phyloP scores from a whole-genome alignment of 2,329 filamentous ascomycete species.

The Myriosclerotinia duriaeana region DNA sequence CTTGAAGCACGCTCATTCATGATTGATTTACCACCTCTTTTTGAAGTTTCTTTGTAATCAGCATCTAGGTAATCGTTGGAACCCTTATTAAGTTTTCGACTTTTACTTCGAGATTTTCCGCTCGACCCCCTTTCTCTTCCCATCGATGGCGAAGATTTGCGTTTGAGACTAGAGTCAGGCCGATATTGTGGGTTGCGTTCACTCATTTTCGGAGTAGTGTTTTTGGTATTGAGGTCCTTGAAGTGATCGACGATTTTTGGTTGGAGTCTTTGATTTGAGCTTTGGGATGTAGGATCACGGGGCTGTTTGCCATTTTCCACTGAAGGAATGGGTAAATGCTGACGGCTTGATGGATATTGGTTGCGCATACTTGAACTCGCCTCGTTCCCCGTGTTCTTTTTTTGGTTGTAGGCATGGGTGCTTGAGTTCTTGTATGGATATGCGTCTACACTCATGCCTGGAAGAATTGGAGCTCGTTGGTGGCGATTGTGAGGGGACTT shows the following conservation, averaged over 20 bases:
- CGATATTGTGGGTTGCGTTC: neutral
- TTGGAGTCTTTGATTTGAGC: neutral
- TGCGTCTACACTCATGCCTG: conserved; percentile 17
- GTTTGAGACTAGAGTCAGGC: conserved; percentile 1
- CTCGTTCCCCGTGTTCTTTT: neutral
- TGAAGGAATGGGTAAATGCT: neutral
- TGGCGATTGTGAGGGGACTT: conserved; percentile 15
- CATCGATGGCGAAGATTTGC: conserved; percentile 1
- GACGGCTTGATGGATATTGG: neutral
- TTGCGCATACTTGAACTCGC: neutral
- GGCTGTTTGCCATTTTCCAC: neutral
- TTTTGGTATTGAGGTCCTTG: neutral
- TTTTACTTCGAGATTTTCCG: conserved; percentile 13
- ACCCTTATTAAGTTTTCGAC: neutral
- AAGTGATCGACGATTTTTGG: conserved; percentile 9
- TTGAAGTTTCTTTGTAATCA: conserved; percentile 9
- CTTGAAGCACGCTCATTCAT: neutral
- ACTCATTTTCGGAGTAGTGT: neutral
- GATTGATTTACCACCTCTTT: neutral
- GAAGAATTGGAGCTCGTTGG: conserved; percentile 20
- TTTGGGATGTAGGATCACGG: neutral
- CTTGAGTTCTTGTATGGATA: conserved; percentile 1
- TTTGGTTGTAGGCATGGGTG: neutral
- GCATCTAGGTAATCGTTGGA: neutral
- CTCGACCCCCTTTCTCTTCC: neutral